Percentiles rank a stretch among this genome's conserved stretches.
Conservation (phyloP, 257 asterid genomes). For the Fraxinus anomala region DNA sequence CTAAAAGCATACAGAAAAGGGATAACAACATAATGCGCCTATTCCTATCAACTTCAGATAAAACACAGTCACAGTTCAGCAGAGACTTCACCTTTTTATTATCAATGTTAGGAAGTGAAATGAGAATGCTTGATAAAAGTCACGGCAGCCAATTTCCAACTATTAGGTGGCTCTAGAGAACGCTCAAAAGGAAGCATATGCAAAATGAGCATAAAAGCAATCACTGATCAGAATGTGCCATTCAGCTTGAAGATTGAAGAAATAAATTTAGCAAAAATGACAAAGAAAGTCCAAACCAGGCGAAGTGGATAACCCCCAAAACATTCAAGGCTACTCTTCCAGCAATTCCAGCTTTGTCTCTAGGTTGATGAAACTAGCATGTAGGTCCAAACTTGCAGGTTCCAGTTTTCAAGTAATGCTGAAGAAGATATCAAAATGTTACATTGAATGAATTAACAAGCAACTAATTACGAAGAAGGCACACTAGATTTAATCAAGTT, state of each 20-base stretch:
- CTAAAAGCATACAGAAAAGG: constrained; percentile 47
- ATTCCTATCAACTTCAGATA: constrained; percentile 76
- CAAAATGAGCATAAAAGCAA: neutral
- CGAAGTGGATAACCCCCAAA: constrained; percentile 86
- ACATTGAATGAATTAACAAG: constrained; percentile 26
- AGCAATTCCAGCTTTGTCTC: constrained; percentile 84
- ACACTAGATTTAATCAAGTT: neutral
- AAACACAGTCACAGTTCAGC: constrained; percentile 82
- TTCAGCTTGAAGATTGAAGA: neutral
- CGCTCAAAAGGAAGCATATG: neutral
- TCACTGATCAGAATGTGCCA: constrained; percentile 5
- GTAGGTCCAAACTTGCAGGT: constrained; percentile 92
- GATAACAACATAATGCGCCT: constrained; percentile 78
- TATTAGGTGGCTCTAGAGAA: too few species aligned
- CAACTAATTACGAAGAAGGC: constrained; percentile 16
- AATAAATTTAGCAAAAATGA: constrained; percentile 21
- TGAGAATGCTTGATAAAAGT: too few species aligned
- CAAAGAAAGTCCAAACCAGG: constrained; percentile 55
- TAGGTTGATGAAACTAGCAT: constrained; percentile 90
- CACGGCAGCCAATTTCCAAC: too few species aligned
- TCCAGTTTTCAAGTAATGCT: constrained; percentile 92
- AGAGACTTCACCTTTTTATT: too few species aligned
- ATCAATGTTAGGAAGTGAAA: too few species aligned
- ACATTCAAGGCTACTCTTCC: constrained; percentile 83
- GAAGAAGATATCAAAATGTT: constrained; percentile 24